Conservation (phyloP, 2,329 filamentous ascomycete species). For the Fusarium solani-melongenae region DNA sequence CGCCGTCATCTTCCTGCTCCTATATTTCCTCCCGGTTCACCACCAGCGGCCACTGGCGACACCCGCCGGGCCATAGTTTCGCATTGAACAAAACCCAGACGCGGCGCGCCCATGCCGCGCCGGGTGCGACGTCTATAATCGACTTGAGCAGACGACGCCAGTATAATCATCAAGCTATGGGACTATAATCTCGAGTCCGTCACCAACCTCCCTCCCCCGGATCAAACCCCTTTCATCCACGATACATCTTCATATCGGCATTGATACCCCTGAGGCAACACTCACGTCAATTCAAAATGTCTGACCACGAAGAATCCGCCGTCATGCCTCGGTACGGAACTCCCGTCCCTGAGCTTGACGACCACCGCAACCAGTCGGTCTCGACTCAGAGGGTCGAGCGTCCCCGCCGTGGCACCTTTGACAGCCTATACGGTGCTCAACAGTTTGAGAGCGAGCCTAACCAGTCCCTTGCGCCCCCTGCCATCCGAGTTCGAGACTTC, state of each 20-base stretch:
- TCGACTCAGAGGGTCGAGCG: slow-evolving; percentile 70
- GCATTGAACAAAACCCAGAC: slow-evolving; percentile 47
- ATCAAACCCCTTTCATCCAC: slow-evolving; percentile 15
- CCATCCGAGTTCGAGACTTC: slow-evolving; percentile 78
- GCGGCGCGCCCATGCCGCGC: slow-evolving; percentile 53
- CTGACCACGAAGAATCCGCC: slow-evolving; percentile 70
- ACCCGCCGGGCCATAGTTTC: slow-evolving; percentile 35
- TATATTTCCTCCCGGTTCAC: slow-evolving; percentile 11
- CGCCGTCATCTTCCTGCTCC: slow-evolving; percentile 7
- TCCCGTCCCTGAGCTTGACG: slow-evolving; percentile 84
- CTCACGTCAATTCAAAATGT: slow-evolving; percentile 63
- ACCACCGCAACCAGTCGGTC: slow-evolving; percentile 78
- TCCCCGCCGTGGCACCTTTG: slow-evolving; percentile 77
- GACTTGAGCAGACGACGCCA: slow-evolving; percentile 26
- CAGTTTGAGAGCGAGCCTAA: slow-evolving; percentile 55
- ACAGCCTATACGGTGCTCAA: slow-evolving; percentile 71
- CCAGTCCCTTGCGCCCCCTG: slow-evolving; percentile 41
- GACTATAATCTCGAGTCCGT: slow-evolving; percentile 45
- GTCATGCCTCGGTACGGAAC: slow-evolving; percentile 75
- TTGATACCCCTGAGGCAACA: neutral
- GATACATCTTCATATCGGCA: slow-evolving; percentile 16
- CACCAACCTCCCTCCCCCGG: slow-evolving; percentile 31
- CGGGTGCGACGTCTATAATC: slow-evolving; percentile 46
- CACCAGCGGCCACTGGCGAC: slow-evolving; percentile 33
- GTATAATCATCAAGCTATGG: slow-evolving; percentile 43